A percentile compares a stretch with the other conserved stretches of the same genome.
Conservation (phyloP, 2,329 filamentous ascomycete species). For the Aspergillus vadensis region DNA sequence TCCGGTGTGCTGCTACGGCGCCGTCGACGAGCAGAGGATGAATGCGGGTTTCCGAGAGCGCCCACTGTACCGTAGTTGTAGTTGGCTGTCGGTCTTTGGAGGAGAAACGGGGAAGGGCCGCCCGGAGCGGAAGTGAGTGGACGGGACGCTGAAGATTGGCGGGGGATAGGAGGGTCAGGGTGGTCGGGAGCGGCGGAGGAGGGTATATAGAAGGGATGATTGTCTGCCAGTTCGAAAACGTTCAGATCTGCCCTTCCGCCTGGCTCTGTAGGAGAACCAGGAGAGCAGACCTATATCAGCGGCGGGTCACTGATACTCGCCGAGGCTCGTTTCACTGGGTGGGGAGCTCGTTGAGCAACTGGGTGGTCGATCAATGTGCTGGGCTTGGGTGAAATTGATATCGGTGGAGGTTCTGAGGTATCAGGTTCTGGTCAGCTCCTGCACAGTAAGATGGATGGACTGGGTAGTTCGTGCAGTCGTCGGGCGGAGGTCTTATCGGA, state of each 20-base stretch:
- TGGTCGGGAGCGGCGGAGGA: conserved; percentile 69
- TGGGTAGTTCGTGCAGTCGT: conserved; percentile 7
- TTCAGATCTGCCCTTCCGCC: conserved; percentile 44
- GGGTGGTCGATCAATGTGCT: conserved; percentile 8
- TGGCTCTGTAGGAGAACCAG: conserved; percentile 49
- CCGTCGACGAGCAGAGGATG: conserved; percentile 30
- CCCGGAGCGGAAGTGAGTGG: conserved; percentile 24
- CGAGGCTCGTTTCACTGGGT: conserved; percentile 20
- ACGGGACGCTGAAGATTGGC: conserved; percentile 50
- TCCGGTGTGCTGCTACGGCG: conserved; percentile 36
- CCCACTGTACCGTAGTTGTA: conserved; percentile 15
- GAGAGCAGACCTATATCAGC: conserved; percentile 44
- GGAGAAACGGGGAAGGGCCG: conserved; percentile 27
- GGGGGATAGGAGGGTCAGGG: conserved; percentile 61
- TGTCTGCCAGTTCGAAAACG: conserved; percentile 73
- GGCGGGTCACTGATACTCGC: conserved; percentile 34
- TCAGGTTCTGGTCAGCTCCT: neutral
- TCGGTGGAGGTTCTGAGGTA: neutral
- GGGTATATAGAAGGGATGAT: conserved; percentile 57
- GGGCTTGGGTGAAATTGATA: neutral
- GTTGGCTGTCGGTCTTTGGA: conserved; percentile 15
- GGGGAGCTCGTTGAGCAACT: conserved; percentile 16
- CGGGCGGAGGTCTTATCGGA: conserved; percentile 28
- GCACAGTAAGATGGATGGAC: conserved; percentile 2
- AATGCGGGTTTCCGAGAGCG: conserved; percentile 18